phyloP scores from a whole-genome alignment of 78 protist genomes.

The Andalucia godoyi region DNA sequence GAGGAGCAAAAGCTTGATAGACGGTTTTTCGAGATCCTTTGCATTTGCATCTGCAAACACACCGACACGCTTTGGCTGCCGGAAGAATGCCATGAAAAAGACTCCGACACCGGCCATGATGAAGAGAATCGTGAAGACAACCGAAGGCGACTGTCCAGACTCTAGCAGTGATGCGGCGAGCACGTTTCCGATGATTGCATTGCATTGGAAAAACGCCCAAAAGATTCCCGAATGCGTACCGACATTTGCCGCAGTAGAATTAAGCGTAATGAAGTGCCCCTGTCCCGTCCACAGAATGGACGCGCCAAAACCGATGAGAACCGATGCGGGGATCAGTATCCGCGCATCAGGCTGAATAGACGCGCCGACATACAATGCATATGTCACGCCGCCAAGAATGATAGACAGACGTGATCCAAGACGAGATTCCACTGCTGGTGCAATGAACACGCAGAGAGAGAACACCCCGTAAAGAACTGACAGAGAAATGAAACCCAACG shows the following conservation, averaged over 20 bases:
- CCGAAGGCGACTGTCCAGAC: neutral
- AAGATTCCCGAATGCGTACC: neutral
- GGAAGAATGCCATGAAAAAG: neutral
- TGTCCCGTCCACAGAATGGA: slow-evolving; percentile 10
- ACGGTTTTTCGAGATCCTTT: neutral
- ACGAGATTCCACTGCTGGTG: too few relatives aligned
- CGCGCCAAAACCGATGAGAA: slow-evolving; percentile 1
- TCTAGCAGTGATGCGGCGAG: neutral
- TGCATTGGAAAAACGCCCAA: neutral
- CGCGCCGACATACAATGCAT: too few relatives aligned
- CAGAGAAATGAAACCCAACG: too few relatives aligned
- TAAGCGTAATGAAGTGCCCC: neutral
- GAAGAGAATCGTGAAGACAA: neutral
- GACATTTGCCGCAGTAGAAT: neutral
- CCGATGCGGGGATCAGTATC: slow-evolving; percentile 1
- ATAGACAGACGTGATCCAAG: too few relatives aligned
- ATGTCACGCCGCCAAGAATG: too few relatives aligned
- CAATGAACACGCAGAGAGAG: too few relatives aligned
- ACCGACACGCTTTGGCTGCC: too few relatives aligned
- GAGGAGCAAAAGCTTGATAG: neutral
- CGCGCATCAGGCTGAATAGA: too few relatives aligned
- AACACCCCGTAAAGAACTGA: too few relatives aligned
- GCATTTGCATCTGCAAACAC: too few relatives aligned
- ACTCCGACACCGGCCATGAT: neutral
- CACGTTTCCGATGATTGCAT: neutral